Percentiles rank a stretch among this genome's conserved stretches.
phyloP scores from a whole-genome alignment of 768 basidiomycete genomes.

The Russula olivacea region DNA sequence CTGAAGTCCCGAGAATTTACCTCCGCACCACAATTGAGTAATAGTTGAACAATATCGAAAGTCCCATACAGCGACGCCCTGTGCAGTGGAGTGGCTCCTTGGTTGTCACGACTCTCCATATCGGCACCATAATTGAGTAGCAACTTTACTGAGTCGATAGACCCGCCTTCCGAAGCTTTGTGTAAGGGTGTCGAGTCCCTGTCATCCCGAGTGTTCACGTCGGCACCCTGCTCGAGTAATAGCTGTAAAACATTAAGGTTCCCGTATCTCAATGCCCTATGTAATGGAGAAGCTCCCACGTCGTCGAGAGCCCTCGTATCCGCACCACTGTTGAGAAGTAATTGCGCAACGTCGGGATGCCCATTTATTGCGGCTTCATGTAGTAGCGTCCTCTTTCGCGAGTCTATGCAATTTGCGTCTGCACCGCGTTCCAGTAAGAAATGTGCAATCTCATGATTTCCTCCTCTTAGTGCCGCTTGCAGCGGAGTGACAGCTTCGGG shows the following conservation, averaged over 20 bases:
- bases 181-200: not conserved
- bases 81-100: not conserved
- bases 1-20: not conserved
- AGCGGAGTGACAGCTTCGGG: not conserved
- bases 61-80: not conserved
- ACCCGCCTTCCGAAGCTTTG: not conserved
- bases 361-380: not conserved
- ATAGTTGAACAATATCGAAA: not conserved
- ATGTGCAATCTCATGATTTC: not conserved
- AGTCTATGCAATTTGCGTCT: not conserved
- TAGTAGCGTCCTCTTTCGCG: not conserved
- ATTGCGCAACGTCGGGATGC: not conserved
- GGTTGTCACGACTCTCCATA: not conserved
- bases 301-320: not conserved
- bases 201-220: not conserved
- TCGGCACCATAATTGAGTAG: not conserved
- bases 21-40: not conserved
- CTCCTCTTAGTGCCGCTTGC: not conserved
- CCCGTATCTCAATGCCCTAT: not conserved
- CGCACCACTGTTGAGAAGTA: not conserved
- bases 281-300: not conserved
- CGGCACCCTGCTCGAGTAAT: not conserved
- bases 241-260: not conserved
- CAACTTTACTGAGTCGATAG: not conserved
- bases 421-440: not conserved